These are phyloP conservation scores for Speleostelium caveatum DNA, from an alignment of 78 protist species.

Conservation along the genomic window DNA sequence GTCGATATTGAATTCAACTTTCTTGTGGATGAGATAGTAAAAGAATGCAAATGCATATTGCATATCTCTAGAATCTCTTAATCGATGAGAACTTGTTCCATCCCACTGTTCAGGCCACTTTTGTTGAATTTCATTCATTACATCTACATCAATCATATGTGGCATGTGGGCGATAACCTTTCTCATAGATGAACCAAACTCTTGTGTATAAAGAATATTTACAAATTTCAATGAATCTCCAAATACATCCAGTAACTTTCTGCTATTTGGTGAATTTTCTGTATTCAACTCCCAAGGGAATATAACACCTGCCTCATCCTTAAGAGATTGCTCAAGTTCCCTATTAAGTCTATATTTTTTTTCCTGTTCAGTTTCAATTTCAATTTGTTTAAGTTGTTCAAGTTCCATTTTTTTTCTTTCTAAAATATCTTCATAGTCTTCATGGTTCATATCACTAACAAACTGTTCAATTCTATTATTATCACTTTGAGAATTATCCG, in stretches of 20 bases:
- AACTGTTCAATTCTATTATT: neutral
- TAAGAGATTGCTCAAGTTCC: conserved; percentile 6
- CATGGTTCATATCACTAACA: neutral
- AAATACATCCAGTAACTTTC: conserved; percentile 80
- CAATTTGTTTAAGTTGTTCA: neutral
- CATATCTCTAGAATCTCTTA: conserved; percentile 90
- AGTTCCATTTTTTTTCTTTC: conserved; percentile 1
- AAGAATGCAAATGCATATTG: conserved; percentile 95
- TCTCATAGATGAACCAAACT: conserved; percentile 85
- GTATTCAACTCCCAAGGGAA: conserved; percentile 58
- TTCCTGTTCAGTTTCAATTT: neutral
- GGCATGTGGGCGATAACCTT: conserved; percentile 98
- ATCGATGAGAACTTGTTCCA: conserved; percentile 87
- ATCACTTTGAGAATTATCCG: neutral
- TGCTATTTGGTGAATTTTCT: neutral
- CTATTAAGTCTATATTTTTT: conserved; percentile 36
- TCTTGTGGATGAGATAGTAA: conserved; percentile 87
- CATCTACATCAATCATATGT: conserved; percentile 89
- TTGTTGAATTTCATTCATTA: conserved; percentile 88
- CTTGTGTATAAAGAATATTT: conserved; percentile 80
- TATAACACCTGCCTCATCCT: conserved; percentile 68
- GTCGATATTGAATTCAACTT: neutral
- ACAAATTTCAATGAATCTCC: conserved; percentile 88
- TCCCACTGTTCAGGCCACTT: conserved; percentile 89
- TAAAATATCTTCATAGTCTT: neutral